Percentiles rank a stretch among this genome's conserved stretches.
Evolutionary conservation across 257 asterid genomes (phyloP).

Genomic region (Vinca minor): DNA sequence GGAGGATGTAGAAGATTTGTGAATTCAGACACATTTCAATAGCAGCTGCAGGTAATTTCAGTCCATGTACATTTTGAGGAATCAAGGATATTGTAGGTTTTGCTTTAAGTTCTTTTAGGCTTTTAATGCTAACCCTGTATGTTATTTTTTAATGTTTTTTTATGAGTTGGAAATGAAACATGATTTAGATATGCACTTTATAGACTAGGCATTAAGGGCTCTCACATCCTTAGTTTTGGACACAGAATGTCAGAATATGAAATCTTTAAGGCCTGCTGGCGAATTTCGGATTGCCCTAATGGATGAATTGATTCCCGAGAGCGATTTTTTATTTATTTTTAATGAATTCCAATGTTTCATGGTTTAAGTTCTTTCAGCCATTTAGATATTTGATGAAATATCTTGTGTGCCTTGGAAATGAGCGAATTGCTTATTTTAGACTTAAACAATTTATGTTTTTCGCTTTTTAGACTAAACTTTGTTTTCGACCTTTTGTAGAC

Average conservation of each 20-base stretch:
- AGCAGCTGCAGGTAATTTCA: background rate
- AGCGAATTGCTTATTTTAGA: too few species aligned
- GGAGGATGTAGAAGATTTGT: slow-evolving; percentile 56
- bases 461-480: too few species aligned
- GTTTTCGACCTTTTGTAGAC: too few species aligned
- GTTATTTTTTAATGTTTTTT: background rate
- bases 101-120: background rate
- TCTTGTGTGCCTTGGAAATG: too few species aligned
- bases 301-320: background rate
- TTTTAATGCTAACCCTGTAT: background rate
- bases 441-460: too few species aligned
- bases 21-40: background rate
- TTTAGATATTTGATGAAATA: too few species aligned
- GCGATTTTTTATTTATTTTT: background rate
- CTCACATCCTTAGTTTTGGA: background rate
- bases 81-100: slow-evolving; percentile 1
- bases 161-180: background rate
- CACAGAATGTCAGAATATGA: background rate
- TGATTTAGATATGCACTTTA: background rate
- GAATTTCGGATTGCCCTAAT: background rate
- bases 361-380: background rate
- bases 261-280: background rate
- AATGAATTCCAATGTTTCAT: background rate
- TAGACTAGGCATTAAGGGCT: too few species aligned
- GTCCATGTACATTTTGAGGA: background rate